phyloP scores from a whole-genome alignment of 1,284 basidiomycete species.

The Fomitiporia mediterranea region DNA sequence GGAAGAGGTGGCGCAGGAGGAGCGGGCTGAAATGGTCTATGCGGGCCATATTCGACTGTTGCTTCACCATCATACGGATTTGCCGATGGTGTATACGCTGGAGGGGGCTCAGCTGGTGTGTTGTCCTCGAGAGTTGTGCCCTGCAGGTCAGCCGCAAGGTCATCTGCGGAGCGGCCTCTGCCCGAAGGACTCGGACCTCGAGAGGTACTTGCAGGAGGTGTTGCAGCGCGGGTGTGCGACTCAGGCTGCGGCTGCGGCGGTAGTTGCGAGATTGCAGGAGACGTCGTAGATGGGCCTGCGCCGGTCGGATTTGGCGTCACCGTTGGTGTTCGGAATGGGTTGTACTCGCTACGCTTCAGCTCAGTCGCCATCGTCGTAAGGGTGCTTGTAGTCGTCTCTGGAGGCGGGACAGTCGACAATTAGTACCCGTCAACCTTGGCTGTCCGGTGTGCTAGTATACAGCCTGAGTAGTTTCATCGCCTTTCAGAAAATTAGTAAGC shows the following conservation, averaged over 20 bases:
- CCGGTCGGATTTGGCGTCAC: conserved; percentile 28
- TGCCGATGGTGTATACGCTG: conserved; percentile 58
- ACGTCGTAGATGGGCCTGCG: conserved; percentile 9
- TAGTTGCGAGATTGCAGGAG: not conserved
- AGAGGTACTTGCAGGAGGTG: not conserved
- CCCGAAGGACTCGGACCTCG: not conserved
- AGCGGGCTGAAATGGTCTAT: conserved; percentile 53
- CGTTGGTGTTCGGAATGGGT: conserved; percentile 31
- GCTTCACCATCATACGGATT: conserved; percentile 51
- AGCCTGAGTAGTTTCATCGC: too few relatives aligned
- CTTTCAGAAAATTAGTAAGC: too few relatives aligned
- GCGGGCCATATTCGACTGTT: conserved; percentile 57
- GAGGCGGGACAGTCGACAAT: not conserved
- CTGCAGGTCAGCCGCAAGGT: conserved; percentile 16
- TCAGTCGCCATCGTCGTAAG: conserved; percentile 1
- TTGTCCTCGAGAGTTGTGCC: conserved; percentile 4
- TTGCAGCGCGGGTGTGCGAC: not conserved
- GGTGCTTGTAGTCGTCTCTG: not conserved
- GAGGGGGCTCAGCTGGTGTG: conserved; percentile 47
- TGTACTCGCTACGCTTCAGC: conserved; percentile 20
- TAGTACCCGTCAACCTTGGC: too few relatives aligned
- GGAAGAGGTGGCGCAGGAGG: conserved; percentile 28
- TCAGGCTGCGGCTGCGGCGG: conserved; percentile 9
- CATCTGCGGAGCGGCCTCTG: not conserved
- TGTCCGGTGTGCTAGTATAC: too few relatives aligned